Percentiles rank a stretch among this genome's conserved stretches.
Evolutionary conservation across 116 monocot species (phyloP).

Genomic region (Posidonia oceanica): DNA sequence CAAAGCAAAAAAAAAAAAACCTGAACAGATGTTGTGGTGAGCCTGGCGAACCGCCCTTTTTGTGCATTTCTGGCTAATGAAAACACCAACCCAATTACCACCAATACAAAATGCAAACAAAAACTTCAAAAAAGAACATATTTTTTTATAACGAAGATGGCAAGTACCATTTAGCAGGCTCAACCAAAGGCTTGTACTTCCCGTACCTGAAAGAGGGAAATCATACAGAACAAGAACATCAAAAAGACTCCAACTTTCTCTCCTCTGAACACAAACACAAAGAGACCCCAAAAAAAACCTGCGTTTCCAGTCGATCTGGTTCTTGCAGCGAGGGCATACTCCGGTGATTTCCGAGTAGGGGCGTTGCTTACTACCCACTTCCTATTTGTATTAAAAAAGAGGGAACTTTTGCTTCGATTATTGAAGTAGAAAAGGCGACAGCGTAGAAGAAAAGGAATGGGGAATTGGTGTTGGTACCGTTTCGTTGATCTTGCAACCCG

Average conservation of each 20-base stretch:
- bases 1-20: slow-evolving; percentile 16
- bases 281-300: slow-evolving; percentile 18
- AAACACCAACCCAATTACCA: neutral
- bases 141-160: neutral
- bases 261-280: neutral
- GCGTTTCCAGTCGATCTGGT: slow-evolving; percentile 96
- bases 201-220: slow-evolving; percentile 52
- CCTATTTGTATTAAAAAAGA: slow-evolving; percentile 22
- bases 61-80: slow-evolving; percentile 65
- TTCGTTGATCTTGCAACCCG: slow-evolving; percentile 70
- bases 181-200: slow-evolving; percentile 79
- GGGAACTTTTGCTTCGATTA: neutral
- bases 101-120: slow-evolving; percentile 1
- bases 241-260: slow-evolving; percentile 1
- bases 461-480: slow-evolving; percentile 17
- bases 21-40: slow-evolving; percentile 73
- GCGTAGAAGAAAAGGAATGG: neutral
- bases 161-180: slow-evolving; percentile 82
- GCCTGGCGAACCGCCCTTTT: slow-evolving; percentile 81
- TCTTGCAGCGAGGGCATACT: slow-evolving; percentile 71
- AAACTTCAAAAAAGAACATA: neutral
- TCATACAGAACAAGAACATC: neutral
- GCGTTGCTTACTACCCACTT: slow-evolving; percentile 56
- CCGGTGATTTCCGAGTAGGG: slow-evolving; percentile 79
- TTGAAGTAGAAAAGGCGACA: neutral